Percentiles rank a stretch among this genome's conserved stretches.
phyloP scores from a whole-genome alignment of 495 filamentous ascomycete genomes.

The Daldinia grandis region DNA sequence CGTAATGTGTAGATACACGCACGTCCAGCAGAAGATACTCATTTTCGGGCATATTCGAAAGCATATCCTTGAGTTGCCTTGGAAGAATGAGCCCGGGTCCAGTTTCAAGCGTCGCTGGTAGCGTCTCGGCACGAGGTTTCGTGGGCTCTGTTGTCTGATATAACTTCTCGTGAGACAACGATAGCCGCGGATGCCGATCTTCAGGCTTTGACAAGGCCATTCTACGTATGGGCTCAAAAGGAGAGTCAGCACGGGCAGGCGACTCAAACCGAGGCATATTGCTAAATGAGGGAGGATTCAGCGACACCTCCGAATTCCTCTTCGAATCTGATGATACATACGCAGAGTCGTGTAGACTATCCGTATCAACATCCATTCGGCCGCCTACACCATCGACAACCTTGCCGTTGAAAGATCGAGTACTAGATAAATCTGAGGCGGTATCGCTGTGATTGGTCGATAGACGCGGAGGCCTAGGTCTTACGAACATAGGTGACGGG shows the following conservation, averaged over 20 bases:
- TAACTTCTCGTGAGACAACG: constrained; percentile 52
- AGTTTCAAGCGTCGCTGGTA: constrained; percentile 58
- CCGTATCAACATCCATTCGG: constrained; percentile 45
- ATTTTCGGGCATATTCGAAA: constrained; percentile 62
- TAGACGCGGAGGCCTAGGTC: constrained; percentile 52
- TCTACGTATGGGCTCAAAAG: constrained; percentile 46
- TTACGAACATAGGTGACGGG: constrained; percentile 43
- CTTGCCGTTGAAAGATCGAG: constrained; percentile 30
- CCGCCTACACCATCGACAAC: constrained; percentile 21
- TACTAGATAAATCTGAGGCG: constrained; percentile 41
- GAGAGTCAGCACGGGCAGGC: constrained; percentile 49
- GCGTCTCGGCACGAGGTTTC: constrained; percentile 63
- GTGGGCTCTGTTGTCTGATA: constrained; percentile 33
- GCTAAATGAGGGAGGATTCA: constrained; percentile 48
- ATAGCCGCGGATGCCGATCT: constrained; percentile 60
- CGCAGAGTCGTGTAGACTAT: constrained; percentile 54
- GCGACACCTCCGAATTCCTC: constrained; percentile 55
- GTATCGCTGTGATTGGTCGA: constrained; percentile 52
- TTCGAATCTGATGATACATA: constrained; percentile 59
- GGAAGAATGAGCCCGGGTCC: constrained; percentile 67
- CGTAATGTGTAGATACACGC: constrained; percentile 83
- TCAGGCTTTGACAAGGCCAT: constrained; percentile 53
- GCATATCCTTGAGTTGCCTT: constrained; percentile 69
- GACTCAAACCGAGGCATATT: constrained; percentile 49
- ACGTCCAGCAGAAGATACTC: constrained; percentile 85